Base-by-base conservation (phyloP, 2,329 filamentous ascomycete species). In the Emmonsiellopsis sp. region DNA sequence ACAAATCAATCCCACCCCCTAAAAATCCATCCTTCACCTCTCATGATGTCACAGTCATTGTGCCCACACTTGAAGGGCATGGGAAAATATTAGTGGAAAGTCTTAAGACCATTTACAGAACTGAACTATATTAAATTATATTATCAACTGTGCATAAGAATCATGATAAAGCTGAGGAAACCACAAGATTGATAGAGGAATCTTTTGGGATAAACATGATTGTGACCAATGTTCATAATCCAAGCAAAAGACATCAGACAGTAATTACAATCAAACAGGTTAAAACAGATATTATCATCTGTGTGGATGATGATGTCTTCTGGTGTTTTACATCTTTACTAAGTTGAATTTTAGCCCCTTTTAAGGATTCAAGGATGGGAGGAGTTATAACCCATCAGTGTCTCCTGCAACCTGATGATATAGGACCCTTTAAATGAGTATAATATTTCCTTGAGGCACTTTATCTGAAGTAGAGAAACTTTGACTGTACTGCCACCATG, bases 161-260 rank as follows among this genome's bases (percentile, higher is more conserved):
- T 68, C 75, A 83, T 56, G 76, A 80, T 55, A 81, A 77, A 40
- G 76, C 89, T 15, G 69, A 82, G 62, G 73, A 75, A 57, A 80
- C 89, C 62, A 66, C 73, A 52, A 58, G 61, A 50, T 65, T 68
- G 52, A 63, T 74, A 59, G n/a, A n/a, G n/a, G 67, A 67, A 40
- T 66, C 69, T 53, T 80, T 79, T 30, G 75, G 78, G 52, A 79
- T 80, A 26, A 81, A 79, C 55, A 79, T 93, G 57, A 78, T 80
- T 49, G 84, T 91, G 46, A 73, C 87, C 58, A 82, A 79, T 61
- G 86, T 87, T 11, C 75, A 79, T 58, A 88, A 92, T 66, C 87
- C 89, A 63, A 94, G 94, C 75, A 95, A 95, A 76, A 85, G 89
- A 55, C 79, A 89, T n/a, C 89, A 95, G 69, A 86, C 94, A 60